These are phyloP conservation scores for Candolleomyces eurysporus DNA, from an alignment of 768 basidiomycete species.

Conservation along the genomic window DNA sequence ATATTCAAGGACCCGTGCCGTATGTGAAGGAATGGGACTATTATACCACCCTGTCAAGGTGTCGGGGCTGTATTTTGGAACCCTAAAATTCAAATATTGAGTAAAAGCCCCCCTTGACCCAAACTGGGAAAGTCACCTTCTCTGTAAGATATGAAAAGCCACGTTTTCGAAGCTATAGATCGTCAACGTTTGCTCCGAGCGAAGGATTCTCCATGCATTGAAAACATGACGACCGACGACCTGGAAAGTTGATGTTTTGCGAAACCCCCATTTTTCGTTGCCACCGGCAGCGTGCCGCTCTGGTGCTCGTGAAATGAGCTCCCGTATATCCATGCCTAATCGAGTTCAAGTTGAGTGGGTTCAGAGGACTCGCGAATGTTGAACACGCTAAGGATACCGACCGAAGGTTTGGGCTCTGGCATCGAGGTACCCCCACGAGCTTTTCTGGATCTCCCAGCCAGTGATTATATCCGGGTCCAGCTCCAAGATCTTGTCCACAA, in stretches of 20 bases:
- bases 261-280: slow-evolving; percentile 68
- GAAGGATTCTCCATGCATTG: slow-evolving; percentile 91
- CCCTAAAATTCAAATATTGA: slow-evolving; percentile 37
- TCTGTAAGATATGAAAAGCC: slow-evolving; percentile 73
- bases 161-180: slow-evolving; percentile 91
- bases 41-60: slow-evolving; percentile 71
- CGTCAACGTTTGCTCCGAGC: slow-evolving; percentile 72
- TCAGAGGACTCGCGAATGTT: background rate
- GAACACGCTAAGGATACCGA: slow-evolving; percentile 23
- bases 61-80: slow-evolving; percentile 67
- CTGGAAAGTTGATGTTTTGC: slow-evolving; percentile 79
- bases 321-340: slow-evolving; percentile 68
- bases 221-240: slow-evolving; percentile 88
- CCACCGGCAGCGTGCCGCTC: slow-evolving; percentile 30
- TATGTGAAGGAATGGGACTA: slow-evolving; percentile 56
- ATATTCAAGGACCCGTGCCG: slow-evolving; percentile 57
- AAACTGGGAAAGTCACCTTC: slow-evolving; percentile 50
- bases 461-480: slow-evolving; percentile 89
- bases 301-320: slow-evolving; percentile 76
- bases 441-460: slow-evolving; percentile 89
- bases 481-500: slow-evolving; percentile 70
- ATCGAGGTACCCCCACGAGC: slow-evolving; percentile 88
- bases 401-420: slow-evolving; percentile 64
- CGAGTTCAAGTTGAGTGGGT: background rate
- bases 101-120: slow-evolving; percentile 8